phyloP scores from a whole-genome alignment of 495 filamentous ascomycete species.

The Annulohypoxylon nitens region DNA sequence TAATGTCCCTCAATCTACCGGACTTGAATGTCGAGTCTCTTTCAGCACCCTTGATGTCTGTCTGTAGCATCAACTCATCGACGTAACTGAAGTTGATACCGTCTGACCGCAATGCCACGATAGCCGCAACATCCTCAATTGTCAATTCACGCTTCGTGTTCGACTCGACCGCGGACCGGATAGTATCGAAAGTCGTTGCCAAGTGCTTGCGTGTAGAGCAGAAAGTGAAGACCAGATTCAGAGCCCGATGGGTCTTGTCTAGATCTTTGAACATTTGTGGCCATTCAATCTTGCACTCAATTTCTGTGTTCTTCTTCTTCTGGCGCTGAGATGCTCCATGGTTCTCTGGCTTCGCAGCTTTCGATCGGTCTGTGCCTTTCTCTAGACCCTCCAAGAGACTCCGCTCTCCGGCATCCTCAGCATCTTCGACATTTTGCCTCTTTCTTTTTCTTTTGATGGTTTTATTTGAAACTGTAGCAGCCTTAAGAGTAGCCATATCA shows the following conservation, averaged over 20 bases:
- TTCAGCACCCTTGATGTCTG: slow-evolving; percentile 78
- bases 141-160: slow-evolving; percentile 79
- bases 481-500: slow-evolving; percentile 68
- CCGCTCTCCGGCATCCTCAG: slow-evolving; percentile 42
- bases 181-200: slow-evolving; percentile 89
- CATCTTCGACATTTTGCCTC: slow-evolving; percentile 56
- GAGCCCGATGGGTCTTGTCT: slow-evolving; percentile 80
- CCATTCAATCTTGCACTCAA: slow-evolving; percentile 66
- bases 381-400: slow-evolving; percentile 4
- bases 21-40: slow-evolving; percentile 65
- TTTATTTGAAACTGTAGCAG: slow-evolving; percentile 67
- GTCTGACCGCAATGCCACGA: slow-evolving; percentile 80
- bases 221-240: slow-evolving; percentile 96
- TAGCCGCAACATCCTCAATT: slow-evolving; percentile 82
- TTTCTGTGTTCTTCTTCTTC: slow-evolving; percentile 39
- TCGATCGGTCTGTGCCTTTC: slow-evolving; percentile 9
- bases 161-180: slow-evolving; percentile 84
- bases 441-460: slow-evolving; percentile 66
- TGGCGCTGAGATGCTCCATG: slow-evolving; percentile 18
- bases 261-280: slow-evolving; percentile 79
- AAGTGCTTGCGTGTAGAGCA: slow-evolving; percentile 92
- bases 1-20: slow-evolving; percentile 56
- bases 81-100: slow-evolving; percentile 89
- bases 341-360: slow-evolving; percentile 45
- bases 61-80: slow-evolving; percentile 81